Evolutionary conservation across 257 asterid species (phyloP), one percentile per base, ranked within the genome.

Genomic region (Euphrasia confusa): DNA sequence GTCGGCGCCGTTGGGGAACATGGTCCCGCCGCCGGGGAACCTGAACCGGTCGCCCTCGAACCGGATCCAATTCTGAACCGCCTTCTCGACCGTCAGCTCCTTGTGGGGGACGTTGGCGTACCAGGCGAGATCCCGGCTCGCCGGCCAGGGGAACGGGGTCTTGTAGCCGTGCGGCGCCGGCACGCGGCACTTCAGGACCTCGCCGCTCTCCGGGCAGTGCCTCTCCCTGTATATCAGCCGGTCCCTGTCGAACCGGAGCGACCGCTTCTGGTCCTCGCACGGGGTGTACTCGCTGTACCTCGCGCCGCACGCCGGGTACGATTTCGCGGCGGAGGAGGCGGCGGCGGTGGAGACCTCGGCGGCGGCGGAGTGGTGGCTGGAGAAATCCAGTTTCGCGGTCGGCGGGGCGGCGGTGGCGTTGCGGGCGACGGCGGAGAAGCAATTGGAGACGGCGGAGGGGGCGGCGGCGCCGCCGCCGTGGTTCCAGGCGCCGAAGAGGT

Each of bases 21-120:
- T 89, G 71, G 97, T 89, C 32, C 97, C 97, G 2, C 97, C 97
- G 37, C 97, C 97, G 10, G 97, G 97, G 72, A 89, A 89, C 72
- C 79, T 74, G 75, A 89, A 86, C 50, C 85, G 77, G 64, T 89
- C 88, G 0, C 88, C 94, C 66, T 86, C 97, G 28, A 63, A 89
- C 53, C 91, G 77, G 48, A 89, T 89, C 97, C 97, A 89, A 59
- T 89, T 89, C 83, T 89, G 97, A 4, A 83, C 95, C 44, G 97
- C 97, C n/a, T 89, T 89, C 85, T 89, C 97, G 15, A 89, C 97
- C 10, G 95, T 86, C 32, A 89, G 69, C 62, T 89, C 89, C 47
- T 84, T 89, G 68, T 89, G 97, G 1, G 97, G 97, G 1, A 89
- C 97, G 33, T 89, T 89, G 7, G 89, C 87, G 70, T 83, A 89